phyloP scores from a whole-genome alignment of 164 flowering plant genomes.

The Umbellularia californica region DNA sequence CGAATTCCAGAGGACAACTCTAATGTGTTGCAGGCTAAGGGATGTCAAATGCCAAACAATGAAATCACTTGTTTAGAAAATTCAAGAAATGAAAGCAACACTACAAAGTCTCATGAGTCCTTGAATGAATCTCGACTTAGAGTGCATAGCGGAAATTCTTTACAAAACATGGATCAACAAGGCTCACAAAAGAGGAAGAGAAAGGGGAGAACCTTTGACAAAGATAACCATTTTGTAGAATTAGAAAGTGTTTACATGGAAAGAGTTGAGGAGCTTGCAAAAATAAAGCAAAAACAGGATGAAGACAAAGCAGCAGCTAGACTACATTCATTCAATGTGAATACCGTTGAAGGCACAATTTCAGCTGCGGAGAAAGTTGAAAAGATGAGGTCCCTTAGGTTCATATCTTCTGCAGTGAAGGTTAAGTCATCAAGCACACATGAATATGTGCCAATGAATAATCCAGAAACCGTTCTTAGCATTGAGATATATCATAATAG shows the following conservation, averaged over 20 bases:
- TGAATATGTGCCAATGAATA: constrained; percentile 31
- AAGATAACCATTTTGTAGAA: constrained; percentile 23
- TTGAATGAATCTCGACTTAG: constrained; percentile 7
- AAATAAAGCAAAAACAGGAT: constrained; percentile 68
- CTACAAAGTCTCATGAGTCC: constrained; percentile 11
- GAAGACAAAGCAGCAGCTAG: constrained; percentile 67
- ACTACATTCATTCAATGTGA: constrained; percentile 60
- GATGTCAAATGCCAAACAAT: constrained; percentile 7
- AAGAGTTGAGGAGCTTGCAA: constrained; percentile 56
- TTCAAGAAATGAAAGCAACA: constrained; percentile 8
- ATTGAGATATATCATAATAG: constrained; percentile 64
- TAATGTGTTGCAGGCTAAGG: constrained; percentile 14
- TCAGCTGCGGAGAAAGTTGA: constrained; percentile 33
- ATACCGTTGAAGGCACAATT: constrained; percentile 18
- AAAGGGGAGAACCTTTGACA: constrained; percentile 31
- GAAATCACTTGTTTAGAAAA: constrained; percentile 7
- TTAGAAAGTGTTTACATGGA: constrained; percentile 32
- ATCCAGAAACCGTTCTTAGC: constrained; percentile 65
- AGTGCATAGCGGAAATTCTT: constrained; percentile 3
- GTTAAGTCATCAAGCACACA: constrained; percentile 32
- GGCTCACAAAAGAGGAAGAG: constrained; percentile 26
- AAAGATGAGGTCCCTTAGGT: constrained; percentile 40
- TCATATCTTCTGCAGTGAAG: constrained; percentile 28
- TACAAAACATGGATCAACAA: constrained; percentile 8
- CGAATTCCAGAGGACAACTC: constrained; percentile 18